phyloP scores from a whole-genome alignment of 2,329 filamentous ascomycete species.

The Clarireedia monteithiana region DNA sequence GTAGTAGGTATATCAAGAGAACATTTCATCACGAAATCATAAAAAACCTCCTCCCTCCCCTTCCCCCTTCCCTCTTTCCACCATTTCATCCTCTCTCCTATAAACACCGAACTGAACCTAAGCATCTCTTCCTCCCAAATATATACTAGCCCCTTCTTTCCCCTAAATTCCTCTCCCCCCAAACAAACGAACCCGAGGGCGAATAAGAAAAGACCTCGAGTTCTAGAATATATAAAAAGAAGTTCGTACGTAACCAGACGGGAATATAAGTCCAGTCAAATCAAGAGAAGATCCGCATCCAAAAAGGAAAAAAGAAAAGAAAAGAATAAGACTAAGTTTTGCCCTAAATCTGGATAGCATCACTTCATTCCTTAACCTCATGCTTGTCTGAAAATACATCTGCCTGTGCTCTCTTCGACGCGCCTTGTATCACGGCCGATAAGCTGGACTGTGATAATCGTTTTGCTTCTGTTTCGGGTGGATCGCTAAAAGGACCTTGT shows the following conservation, averaged over 20 bases:
- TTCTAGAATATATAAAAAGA: not conserved
- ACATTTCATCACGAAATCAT: too few relatives aligned
- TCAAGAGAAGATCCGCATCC: not conserved
- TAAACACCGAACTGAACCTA: too few relatives aligned
- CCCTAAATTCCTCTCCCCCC: not conserved
- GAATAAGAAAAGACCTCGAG: not conserved
- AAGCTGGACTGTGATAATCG: constrained; percentile 39
- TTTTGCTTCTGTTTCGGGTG: constrained; percentile 29
- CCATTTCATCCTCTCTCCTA: too few relatives aligned
- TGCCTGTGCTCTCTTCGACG: constrained; percentile 32
- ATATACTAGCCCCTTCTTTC: too few relatives aligned
- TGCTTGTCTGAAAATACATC: constrained; percentile 54
- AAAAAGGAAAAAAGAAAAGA: not conserved
- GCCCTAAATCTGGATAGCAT: not conserved
- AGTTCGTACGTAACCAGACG: constrained; percentile 1
- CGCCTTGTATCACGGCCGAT: constrained; percentile 49
- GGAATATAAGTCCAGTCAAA: not conserved
- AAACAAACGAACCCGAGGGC: not conserved
- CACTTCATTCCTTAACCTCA: constrained; percentile 39
- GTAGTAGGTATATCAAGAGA: too few relatives aligned
- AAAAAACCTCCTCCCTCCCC: too few relatives aligned
- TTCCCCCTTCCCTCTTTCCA: too few relatives aligned
- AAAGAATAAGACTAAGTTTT: too few relatives aligned
- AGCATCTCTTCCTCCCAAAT: too few relatives aligned
- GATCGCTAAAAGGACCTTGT: constrained; percentile 53